Base-by-base conservation (phyloP, 352 stramenopile species). In the Pythium volutum region DNA sequence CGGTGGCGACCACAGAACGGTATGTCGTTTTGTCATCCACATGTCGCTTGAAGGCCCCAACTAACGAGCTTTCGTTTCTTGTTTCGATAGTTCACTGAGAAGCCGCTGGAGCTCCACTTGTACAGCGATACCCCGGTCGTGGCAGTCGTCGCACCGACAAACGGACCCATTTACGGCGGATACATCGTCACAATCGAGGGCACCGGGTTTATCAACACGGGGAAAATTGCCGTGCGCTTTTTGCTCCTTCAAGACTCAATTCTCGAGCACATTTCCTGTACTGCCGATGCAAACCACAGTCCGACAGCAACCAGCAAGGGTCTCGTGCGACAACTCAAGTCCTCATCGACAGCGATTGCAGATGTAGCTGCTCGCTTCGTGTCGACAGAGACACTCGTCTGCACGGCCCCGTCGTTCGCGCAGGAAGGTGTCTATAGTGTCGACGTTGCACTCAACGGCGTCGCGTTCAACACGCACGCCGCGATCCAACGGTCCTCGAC, bases 101-200 rank as follows among this genome's bases (percentile, higher is more conserved):
- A 59, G 10, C 79, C 84, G 4, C 42, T 87, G 10, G 59, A 66
- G 9, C 51, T 94, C 3, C 66, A 81, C n/a, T 55, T 91, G 20
- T 91, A 91, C 47, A 55, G 59, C 18, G 45, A 75, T 12, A 69
- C 78, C 3, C 82, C 84, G 0, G 55, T 27, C 0, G 66, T 91
- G 18, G 50, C 52, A 1, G 47, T 67, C 2, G 59, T 94, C 1
- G 57, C 81, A 0, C 85, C 85, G 0, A 83, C 84, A 67, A 87
- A 91, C 56, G 85, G 85, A 0, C 81, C 85, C 14, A 77, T 94
- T 16, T 94, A 89, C 46, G 85, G 85, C 12, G 81, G 81, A 2
- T 86, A 84, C 49, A 39, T 66, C 0, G 59, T 94, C 20, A 70
- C 81, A 12, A 69, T 94, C 16, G 77, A 88, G 41, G 85, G 85